Percentiles rank a stretch among this genome's conserved stretches.
Conservation (phyloP, 352 stramenopile genomes). For the Phytophthora agathidicida region DNA sequence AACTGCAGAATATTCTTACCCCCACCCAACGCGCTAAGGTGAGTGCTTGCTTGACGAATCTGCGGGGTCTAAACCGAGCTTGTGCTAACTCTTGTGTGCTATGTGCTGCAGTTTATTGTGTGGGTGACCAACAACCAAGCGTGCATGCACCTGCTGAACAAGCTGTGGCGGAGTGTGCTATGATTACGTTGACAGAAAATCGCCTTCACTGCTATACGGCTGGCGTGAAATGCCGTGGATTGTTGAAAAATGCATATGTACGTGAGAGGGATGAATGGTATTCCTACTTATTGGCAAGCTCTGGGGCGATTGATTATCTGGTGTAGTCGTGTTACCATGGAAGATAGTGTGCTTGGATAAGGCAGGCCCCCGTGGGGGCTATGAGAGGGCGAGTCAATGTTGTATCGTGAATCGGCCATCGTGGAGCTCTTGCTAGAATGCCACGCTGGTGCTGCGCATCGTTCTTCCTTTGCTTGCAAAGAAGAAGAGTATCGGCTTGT, state of each 20-base stretch:
- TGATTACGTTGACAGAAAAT: constrained; percentile 36
- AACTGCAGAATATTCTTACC: constrained; percentile 94
- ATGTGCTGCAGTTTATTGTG: constrained; percentile 88
- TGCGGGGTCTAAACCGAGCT: neutral
- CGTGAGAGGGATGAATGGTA: constrained; percentile 19
- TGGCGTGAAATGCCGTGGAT: constrained; percentile 15
- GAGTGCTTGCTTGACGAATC: constrained; percentile 3
- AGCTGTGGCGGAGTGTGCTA: constrained; percentile 93
- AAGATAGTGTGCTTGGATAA: no score
- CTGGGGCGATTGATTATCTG: constrained; percentile 18
- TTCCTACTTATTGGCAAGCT: constrained; percentile 15
- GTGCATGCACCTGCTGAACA: constrained; percentile 97
- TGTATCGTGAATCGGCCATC: constrained; percentile 16
- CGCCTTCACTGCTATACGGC: constrained; percentile 5
- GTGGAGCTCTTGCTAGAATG: neutral
- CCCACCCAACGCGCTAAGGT: constrained; percentile 93
- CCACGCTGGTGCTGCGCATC: constrained; percentile 6
- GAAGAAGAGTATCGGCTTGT: constrained; percentile 24
- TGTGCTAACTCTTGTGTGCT: constrained; percentile 18
- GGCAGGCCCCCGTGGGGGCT: constrained; percentile 3
- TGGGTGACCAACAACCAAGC: constrained; percentile 96
- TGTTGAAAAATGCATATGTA: constrained; percentile 39
- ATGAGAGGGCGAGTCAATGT: constrained; percentile 6
- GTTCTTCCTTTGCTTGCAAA: constrained; percentile 20
- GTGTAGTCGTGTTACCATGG: constrained; percentile 5